A percentile compares a stretch with the other conserved stretches of the same genome.
Evolutionary conservation across 176 grass and related monocot species (phyloP).

Genomic region (Ananas comosus): DNA sequence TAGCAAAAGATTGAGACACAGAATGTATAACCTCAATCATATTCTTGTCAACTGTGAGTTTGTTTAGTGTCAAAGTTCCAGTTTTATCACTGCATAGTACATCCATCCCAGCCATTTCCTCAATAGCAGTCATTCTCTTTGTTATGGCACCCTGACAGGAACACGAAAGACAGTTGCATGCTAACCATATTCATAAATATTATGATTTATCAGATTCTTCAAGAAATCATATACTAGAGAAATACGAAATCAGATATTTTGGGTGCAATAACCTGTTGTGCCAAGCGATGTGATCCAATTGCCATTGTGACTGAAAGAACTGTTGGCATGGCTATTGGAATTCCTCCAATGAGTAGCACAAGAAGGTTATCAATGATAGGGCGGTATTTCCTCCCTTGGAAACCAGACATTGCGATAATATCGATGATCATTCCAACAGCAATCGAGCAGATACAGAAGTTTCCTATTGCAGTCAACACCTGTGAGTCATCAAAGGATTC

Average conservation of each 20-base stretch:
- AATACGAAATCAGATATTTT: background rate
- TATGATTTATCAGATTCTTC: too few relatives aligned
- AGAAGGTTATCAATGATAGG: conserved; percentile 45
- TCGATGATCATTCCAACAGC: conserved; percentile 49
- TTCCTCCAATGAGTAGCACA: conserved; percentile 25
- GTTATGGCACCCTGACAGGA: conserved; percentile 56
- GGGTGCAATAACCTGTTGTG: conserved; percentile 37
- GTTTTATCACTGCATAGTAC: conserved; percentile 78
- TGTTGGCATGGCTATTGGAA: conserved; percentile 66
- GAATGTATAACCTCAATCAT: conserved; percentile 48
- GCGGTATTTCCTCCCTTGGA: conserved; percentile 35
- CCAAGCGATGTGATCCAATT: conserved; percentile 57
- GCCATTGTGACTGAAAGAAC: conserved; percentile 82
- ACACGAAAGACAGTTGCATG: background rate
- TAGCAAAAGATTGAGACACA: background rate
- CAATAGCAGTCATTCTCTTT: conserved; percentile 77
- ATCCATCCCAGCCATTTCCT: conserved; percentile 78
- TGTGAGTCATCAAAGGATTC: conserved; percentile 27
- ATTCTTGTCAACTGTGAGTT: conserved; percentile 53
- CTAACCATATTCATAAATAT: too few relatives aligned
- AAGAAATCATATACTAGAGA: too few relatives aligned
- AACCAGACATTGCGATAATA: conserved; percentile 44
- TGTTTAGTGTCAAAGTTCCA: conserved; percentile 67
- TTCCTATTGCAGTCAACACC: conserved; percentile 65
- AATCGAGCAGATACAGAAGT: conserved; percentile 76